phyloP scores from a whole-genome alignment of 75 land plant species.

The Cunninghamia lanceolata region DNA sequence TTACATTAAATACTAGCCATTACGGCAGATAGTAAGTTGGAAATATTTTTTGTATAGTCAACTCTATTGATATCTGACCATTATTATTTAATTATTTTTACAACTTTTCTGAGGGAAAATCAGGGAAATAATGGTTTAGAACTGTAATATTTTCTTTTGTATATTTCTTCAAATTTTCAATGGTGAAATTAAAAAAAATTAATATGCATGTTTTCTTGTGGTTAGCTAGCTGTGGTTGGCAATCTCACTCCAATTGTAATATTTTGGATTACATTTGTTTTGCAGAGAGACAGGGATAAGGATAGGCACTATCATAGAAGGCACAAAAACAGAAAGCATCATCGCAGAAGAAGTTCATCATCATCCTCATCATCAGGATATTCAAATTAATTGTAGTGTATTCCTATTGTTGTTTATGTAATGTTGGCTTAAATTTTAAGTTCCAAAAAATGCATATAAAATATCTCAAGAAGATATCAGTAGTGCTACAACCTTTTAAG shows the following conservation, averaged over 20 bases:
- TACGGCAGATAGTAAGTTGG: background rate
- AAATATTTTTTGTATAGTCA: background rate
- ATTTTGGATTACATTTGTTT: background rate
- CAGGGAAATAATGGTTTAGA: background rate
- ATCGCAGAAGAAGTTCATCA: conserved; percentile 3
- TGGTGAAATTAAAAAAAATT: background rate
- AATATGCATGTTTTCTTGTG: background rate
- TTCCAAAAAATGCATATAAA: background rate
- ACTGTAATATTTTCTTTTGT: background rate
- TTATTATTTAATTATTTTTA: background rate
- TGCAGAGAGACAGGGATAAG: conserved; percentile 6
- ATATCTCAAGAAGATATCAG: background rate
- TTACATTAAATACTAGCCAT: background rate
- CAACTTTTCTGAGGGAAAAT: background rate
- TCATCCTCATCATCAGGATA: background rate
- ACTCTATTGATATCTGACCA: background rate
- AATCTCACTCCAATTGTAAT: background rate
- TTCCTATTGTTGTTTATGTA: background rate
- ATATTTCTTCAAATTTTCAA: background rate
- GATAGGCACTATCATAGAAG: background rate
- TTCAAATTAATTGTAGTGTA: background rate
- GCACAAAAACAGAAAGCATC: conserved; percentile 2
- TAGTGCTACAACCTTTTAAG: background rate
- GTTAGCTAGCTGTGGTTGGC: background rate
- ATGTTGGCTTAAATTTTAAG: background rate